phyloP scores from a whole-genome alignment of 257 asterid species.

The Pogostemon cablin region DNA sequence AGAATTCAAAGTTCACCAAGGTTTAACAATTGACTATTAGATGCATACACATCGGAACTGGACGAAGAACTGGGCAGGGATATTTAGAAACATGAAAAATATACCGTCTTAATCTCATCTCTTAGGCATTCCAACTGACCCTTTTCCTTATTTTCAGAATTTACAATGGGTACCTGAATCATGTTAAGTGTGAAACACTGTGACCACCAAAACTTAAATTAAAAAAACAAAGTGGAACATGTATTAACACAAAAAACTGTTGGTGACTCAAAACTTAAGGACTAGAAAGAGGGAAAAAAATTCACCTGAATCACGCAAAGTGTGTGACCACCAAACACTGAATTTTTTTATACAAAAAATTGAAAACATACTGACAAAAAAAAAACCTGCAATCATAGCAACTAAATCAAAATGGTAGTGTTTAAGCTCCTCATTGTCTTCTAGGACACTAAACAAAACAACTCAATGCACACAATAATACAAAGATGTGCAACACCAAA shows the following conservation, averaged over 20 bases:
- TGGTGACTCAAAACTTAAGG: constrained; percentile 13
- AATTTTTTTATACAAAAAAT: too few species aligned
- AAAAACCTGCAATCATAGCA: too few species aligned
- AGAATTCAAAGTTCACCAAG: constrained; percentile 19
- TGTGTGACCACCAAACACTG: too few species aligned
- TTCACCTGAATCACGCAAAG: too few species aligned
- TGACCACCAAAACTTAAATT: constrained; percentile 10
- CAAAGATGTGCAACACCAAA: background rate
- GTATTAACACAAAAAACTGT: background rate
- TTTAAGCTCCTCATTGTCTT: constrained; percentile 15
- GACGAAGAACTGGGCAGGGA: constrained; percentile 12
- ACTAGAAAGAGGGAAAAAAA: background rate
- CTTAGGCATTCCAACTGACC: constrained; percentile 71
- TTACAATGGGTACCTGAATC: constrained; percentile 73
- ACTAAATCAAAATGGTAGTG: too few species aligned
- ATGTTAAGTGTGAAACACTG: constrained; percentile 25
- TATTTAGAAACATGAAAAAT: constrained; percentile 35
- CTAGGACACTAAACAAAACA: background rate
- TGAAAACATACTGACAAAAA: too few species aligned
- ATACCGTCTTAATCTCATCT: constrained; percentile 74
- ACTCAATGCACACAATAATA: background rate
- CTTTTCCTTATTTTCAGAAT: constrained; percentile 69
- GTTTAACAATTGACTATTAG: constrained; percentile 12
- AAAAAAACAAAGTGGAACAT: background rate
- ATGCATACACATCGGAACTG: constrained; percentile 14